Evolutionary conservation across 2,329 filamentous ascomycete species (phyloP), one percentile per base, ranked within the genome.

Genomic region (Cytospora mali): DNA sequence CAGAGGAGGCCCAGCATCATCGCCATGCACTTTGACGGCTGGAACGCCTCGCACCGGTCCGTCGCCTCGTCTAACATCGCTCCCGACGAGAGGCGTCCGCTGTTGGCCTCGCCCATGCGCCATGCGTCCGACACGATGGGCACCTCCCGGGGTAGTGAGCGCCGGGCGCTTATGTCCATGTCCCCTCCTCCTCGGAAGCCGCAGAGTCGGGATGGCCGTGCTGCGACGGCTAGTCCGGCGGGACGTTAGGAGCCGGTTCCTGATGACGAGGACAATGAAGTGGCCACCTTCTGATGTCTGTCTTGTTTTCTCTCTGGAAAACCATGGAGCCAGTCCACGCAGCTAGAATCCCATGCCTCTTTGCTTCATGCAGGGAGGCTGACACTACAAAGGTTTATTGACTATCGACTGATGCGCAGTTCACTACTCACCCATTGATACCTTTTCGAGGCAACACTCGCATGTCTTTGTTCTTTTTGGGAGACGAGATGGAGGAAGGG

Each of bases 81-180:
- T 11, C 61, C 61, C 11, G 61, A 63, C 48, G 61, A 63, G 55
- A 56, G 35, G 35, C 42, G 61, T 2, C 61, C 61, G 9, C 50
- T 63, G n/a, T 50, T 60, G 54, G 16, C 33, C 7, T 55, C 33
- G 33, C 23, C 29, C 53, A 25, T 55, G 39, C 39, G 48, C 23
- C 48, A 51, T 13, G 27, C 23, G 5, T 25, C 48, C 1, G 48
- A 50, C 33, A 16, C 11, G 11, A 7, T 16, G 33, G 11, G 7
- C 13, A 2, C 33, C 11, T 35, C 35, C 5, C 35, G 35, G 16
- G 35, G 35, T 18, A 27, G 28, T 13, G 31, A 53, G 0, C 27
- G 28, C 6, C 28, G 50, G 14, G 28, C 28, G 13, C 11, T 53
- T 28, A 33, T 33, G 28, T 53, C 50, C n/a, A 46, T 46, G 50